Percentiles rank a stretch among this genome's conserved stretches.
phyloP scores from a whole-genome alignment of 176 grass and related monocot species.

The Elaeis guineensis region DNA sequence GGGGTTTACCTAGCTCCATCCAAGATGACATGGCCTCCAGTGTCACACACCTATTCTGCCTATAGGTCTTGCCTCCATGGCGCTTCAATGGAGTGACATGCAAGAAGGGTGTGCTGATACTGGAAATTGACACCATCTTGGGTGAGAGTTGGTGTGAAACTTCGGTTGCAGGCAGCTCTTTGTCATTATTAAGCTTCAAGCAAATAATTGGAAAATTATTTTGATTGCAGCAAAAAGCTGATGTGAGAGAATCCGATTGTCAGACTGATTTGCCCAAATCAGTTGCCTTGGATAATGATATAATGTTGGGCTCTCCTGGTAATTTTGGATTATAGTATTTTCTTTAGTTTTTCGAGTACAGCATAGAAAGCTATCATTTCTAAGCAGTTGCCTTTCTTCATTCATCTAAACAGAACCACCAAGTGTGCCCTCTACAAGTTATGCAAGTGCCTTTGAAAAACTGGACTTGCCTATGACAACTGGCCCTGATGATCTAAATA shows the following conservation, averaged over 20 bases:
- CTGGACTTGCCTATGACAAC: slow-evolving; percentile 27
- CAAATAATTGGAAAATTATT: not conserved
- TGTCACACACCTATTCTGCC: no score
- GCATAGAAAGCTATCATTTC: slow-evolving; percentile 7
- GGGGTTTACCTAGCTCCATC: no score
- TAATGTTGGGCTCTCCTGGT: slow-evolving; percentile 14
- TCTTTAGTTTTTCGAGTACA: slow-evolving; percentile 6
- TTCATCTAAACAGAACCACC: slow-evolving; percentile 34
- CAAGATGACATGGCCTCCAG: no score
- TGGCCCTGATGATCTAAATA: slow-evolving; percentile 32
- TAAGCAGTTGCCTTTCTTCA: slow-evolving; percentile 2
- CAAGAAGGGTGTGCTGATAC: no score
- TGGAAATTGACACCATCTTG: no score
- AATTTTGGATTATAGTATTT: not conserved
- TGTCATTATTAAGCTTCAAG: no score
- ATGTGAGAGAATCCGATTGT: slow-evolving; percentile 16
- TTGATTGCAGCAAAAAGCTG: slow-evolving; percentile 30
- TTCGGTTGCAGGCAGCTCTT: no score
- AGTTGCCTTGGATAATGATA: slow-evolving; percentile 7
- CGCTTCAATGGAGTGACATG: no score
- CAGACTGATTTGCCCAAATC: slow-evolving; percentile 18
- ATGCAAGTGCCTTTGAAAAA: slow-evolving; percentile 60
- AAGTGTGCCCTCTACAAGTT: slow-evolving; percentile 20
- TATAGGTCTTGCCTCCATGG: no score
- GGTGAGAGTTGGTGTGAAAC: no score